Evolutionary conservation across 140 eudicot species (phyloP).

Genomic region (Ambrosia hybrid): DNA sequence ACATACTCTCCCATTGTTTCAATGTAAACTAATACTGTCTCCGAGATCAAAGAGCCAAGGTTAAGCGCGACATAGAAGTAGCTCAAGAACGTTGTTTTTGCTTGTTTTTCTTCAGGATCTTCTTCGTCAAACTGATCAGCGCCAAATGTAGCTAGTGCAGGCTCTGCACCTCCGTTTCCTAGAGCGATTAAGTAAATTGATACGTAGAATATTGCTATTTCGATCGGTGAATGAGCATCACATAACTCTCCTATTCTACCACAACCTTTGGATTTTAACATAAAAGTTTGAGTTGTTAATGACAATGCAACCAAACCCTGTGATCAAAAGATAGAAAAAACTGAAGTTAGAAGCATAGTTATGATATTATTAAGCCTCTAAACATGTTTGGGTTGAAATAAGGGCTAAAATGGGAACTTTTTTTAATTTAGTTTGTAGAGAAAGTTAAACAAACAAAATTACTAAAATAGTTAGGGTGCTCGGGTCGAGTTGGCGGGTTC

Average conservation of each 20-base stretch:
- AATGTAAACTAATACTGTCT: constrained; percentile 62
- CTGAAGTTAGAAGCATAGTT: not conserved
- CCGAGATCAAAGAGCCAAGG: constrained; percentile 66
- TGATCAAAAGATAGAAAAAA: constrained; percentile 1
- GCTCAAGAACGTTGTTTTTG: constrained; percentile 60
- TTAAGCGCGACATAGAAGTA: constrained; percentile 67
- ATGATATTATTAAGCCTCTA: not conserved
- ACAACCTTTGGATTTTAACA: constrained; percentile 71
- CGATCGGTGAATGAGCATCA: constrained; percentile 42
- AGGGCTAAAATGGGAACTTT: no score
- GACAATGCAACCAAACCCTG: constrained; percentile 73
- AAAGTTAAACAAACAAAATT: not conserved
- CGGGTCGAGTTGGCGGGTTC: no score
- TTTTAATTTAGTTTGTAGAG: not conserved
- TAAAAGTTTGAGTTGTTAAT: constrained; percentile 54
- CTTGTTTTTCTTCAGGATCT: constrained; percentile 54
- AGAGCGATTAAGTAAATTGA: constrained; percentile 72
- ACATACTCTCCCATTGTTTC: constrained; percentile 71
- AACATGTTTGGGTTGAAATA: not conserved
- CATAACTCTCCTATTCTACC: constrained; percentile 63
- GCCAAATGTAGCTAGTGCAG: constrained; percentile 72
- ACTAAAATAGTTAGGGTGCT: no score
- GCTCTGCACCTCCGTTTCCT: constrained; percentile 71
- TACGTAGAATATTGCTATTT: constrained; percentile 52
- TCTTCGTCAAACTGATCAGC: constrained; percentile 79